Conservation (phyloP, 768 basidiomycete genomes). For the Calocera cornea region DNA sequence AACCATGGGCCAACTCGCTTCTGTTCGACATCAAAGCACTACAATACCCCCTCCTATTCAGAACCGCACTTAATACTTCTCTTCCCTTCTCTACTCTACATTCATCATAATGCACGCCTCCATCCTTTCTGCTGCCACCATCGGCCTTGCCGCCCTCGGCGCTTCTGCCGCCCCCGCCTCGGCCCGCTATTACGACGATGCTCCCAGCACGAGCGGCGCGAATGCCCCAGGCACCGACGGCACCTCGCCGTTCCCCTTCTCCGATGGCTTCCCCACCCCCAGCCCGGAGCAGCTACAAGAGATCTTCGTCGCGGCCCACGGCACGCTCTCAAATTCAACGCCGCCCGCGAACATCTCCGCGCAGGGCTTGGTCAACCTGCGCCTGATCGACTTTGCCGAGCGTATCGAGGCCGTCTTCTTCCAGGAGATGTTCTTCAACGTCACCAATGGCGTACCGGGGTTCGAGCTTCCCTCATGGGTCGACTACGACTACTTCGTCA, state of each 20-base stretch:
- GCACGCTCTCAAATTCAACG: background rate
- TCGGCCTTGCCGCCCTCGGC: slow-evolving; percentile 4
- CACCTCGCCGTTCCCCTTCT: background rate
- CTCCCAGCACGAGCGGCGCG: background rate
- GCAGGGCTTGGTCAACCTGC: background rate
- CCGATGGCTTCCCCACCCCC: background rate
- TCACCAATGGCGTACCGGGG: background rate
- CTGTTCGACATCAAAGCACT: no score
- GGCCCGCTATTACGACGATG: background rate
- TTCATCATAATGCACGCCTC: background rate
- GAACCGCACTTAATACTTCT: background rate
- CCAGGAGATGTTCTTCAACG: background rate
- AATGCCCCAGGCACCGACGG: background rate
- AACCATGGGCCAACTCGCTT: no score
- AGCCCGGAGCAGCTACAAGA: background rate
- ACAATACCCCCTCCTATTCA: background rate
- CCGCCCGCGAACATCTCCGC: slow-evolving; percentile 4
- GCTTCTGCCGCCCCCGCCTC: background rate
- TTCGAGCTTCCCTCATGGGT: background rate
- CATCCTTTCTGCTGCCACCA: background rate
- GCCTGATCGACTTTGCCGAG: background rate
- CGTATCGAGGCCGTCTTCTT: background rate
- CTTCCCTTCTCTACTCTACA: background rate
- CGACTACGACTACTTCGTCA: background rate
- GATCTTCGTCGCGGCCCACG: background rate